A percentile compares a stretch with the other conserved stretches of the same genome.
These are phyloP conservation scores for Leccinum barrowsii DNA, from an alignment of 768 basidiomycete species.

Conservation along the genomic window DNA sequence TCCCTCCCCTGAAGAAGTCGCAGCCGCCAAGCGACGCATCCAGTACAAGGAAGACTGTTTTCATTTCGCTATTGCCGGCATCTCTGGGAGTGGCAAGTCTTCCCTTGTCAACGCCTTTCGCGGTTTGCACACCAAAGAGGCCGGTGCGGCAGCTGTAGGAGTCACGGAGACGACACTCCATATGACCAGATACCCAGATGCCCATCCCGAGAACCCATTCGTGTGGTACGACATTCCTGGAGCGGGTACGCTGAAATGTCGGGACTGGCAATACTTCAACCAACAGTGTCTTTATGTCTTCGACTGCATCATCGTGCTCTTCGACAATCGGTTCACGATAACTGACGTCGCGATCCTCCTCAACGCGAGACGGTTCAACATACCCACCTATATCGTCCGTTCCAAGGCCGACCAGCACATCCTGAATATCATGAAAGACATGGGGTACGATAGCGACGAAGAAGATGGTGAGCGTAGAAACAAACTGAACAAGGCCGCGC, in stretches of 20 bases:
- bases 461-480: background rate
- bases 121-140: constrained; percentile 21
- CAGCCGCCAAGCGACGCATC: constrained; percentile 10
- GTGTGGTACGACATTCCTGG: constrained; percentile 38
- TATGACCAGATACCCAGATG: constrained; percentile 25
- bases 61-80: constrained; percentile 33
- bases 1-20: constrained; percentile 21
- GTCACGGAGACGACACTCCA: constrained; percentile 29
- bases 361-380: constrained; percentile 29
- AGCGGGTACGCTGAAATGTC: constrained; percentile 30
- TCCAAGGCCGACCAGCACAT: constrained; percentile 37
- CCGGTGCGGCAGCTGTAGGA: constrained; percentile 26
- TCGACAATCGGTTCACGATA: constrained; percentile 33
- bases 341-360: constrained; percentile 33
- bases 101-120: constrained; percentile 37
- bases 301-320: constrained; percentile 33
- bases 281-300: constrained; percentile 35
- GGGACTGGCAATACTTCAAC: constrained; percentile 36
- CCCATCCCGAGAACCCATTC: constrained; percentile 16
- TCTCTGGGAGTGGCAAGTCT: constrained; percentile 35
- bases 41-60: constrained; percentile 26
- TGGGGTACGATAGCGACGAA: constrained; percentile 19
- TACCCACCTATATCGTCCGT: constrained; percentile 34
- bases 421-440: constrained; percentile 22
- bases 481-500: too few relatives aligned